Percentiles rank a stretch among this genome's conserved stretches.
phyloP scores from a whole-genome alignment of 768 basidiomycete species.

The Lactarius hatsudake region DNA sequence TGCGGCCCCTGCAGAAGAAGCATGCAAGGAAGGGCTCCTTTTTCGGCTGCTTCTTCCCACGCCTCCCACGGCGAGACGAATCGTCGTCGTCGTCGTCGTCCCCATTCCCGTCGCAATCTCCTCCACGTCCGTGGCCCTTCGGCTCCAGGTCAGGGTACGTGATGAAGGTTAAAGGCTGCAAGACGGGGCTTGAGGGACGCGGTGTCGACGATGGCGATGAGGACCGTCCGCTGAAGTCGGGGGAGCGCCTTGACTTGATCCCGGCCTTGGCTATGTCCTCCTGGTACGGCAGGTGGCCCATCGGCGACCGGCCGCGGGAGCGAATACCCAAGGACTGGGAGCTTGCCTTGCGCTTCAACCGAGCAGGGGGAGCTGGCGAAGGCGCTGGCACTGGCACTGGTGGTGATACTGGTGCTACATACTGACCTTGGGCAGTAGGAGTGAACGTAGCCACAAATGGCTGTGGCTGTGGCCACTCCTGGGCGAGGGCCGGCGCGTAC shows the following conservation, averaged over 20 bases:
- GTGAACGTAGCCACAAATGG: background rate
- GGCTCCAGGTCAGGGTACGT: conserved; percentile 20
- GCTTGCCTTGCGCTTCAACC: background rate
- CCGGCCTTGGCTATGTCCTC: conserved; percentile 15
- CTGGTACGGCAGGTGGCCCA: conserved; percentile 25
- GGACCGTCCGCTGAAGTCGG: background rate
- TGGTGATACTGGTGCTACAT: background rate
- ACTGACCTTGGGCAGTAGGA: background rate
- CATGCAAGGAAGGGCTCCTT: conserved; percentile 41
- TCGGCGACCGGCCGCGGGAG: conserved; percentile 19
- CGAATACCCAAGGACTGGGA: background rate
- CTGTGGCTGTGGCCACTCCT: background rate
- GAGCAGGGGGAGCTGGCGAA: background rate
- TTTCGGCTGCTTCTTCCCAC: conserved; percentile 32
- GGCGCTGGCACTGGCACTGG: background rate
- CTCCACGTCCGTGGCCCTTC: background rate
- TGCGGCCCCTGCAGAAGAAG: conserved; percentile 40
- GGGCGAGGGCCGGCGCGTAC: background rate
- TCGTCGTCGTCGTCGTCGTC: conserved; percentile 16
- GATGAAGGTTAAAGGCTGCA: conserved; percentile 22
- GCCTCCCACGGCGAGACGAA: conserved; percentile 31
- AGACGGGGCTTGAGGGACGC: conserved; percentile 1
- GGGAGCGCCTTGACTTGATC: background rate
- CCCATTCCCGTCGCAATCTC: conserved; percentile 1
- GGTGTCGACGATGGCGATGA: conserved; percentile 16